These are phyloP conservation scores for Naganishia liquefaciens DNA, from an alignment of 1,284 basidiomycete genomes.

Conservation along the genomic window DNA sequence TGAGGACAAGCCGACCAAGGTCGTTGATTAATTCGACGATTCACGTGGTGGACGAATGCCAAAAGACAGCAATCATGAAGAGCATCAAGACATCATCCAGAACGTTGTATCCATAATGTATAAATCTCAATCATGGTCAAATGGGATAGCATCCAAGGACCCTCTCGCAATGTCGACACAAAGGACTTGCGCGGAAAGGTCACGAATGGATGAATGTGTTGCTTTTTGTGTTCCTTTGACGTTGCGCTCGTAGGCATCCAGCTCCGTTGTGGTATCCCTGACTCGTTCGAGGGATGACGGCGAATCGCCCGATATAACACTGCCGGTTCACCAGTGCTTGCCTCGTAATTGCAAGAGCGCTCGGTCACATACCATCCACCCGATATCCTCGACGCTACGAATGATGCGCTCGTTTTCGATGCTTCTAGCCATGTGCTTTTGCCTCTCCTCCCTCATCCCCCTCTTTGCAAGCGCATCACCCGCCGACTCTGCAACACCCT, in stretches of 20 bases:
- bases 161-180: too few species aligned
- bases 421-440: neutral
- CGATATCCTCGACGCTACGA: neutral
- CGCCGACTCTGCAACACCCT: neutral
- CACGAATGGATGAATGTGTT: neutral
- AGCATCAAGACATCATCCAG: neutral
- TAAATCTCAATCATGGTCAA: slow-evolving; percentile 1
- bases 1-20: slow-evolving; percentile 26
- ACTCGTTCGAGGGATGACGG: too few species aligned
- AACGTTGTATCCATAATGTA: slow-evolving; percentile 14
- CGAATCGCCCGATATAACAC: too few species aligned
- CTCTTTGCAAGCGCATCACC: slow-evolving; percentile 2
- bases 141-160: too few species aligned
- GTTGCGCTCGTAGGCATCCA: neutral
- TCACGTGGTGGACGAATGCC: neutral
- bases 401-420: slow-evolving; percentile 15
- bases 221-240: slow-evolving; percentile 13
- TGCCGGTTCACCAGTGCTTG: too few species aligned
- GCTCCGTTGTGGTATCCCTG: slow-evolving; percentile 15
- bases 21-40: neutral
- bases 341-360: too few species aligned
- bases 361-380: neutral
- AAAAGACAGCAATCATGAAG: neutral
- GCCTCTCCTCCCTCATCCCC: neutral
- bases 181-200: neutral